Percentiles rank a stretch among this genome's conserved stretches.
Evolutionary conservation across 2,329 filamentous ascomycete genomes (phyloP).

Genomic region (Pezicula neosporulosa): DNA sequence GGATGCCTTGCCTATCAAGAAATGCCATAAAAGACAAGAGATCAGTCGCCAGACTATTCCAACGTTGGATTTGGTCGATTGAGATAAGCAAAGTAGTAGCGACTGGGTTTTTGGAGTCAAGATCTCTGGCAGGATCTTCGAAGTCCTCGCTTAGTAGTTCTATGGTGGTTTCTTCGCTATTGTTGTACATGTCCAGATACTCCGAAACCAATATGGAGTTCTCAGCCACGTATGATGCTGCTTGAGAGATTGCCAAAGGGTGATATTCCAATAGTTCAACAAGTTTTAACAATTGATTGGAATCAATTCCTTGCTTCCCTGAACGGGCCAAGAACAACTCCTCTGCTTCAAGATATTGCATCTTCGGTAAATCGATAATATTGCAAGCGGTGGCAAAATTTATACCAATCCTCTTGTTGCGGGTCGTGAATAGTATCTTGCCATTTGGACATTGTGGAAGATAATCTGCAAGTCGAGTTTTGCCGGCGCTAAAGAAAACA

Average conservation of each 20-base stretch:
- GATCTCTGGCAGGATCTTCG: conserved; percentile 4
- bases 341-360: not conserved
- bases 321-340: conserved; percentile 3
- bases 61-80: conserved; percentile 7
- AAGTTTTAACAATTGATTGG: not conserved
- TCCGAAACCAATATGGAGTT: not conserved
- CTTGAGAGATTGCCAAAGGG: conserved; percentile 4
- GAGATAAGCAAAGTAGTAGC: conserved; percentile 8
- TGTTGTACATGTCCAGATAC: not conserved
- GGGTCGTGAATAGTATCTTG: conserved; percentile 4
- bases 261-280: conserved; percentile 1
- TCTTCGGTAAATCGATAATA: not conserved
- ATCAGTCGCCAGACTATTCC: conserved; percentile 2
- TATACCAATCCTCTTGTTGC: not conserved
- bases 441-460: not conserved
- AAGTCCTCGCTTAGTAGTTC: conserved; percentile 7
- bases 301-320: conserved; percentile 4
- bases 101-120: conserved; percentile 1
- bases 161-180: conserved; percentile 1
- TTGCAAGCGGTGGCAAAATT: not conserved
- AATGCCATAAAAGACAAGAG: conserved; percentile 6
- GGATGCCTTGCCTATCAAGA: conserved; percentile 1
- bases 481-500: not conserved
- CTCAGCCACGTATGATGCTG: conserved; percentile 1
- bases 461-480: not conserved